These are phyloP conservation scores for Meira nashicola DNA, from an alignment of 1,284 basidiomycete species.

Conservation along the genomic window DNA sequence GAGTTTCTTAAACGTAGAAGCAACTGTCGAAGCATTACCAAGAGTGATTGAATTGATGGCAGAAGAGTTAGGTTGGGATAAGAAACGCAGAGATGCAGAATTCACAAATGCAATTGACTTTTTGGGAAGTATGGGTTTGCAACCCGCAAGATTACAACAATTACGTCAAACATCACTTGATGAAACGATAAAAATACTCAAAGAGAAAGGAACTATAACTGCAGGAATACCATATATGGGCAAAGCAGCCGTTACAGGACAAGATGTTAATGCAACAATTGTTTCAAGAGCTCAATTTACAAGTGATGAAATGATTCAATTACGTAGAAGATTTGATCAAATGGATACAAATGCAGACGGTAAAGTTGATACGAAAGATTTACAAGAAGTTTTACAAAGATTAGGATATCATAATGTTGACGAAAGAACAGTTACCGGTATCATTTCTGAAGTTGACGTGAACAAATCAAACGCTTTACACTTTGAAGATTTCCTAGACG, in stretches of 20 bases:
- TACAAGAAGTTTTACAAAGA: slow-evolving; percentile 36
- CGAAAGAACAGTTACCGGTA: slow-evolving; percentile 34
- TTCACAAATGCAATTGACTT: slow-evolving; percentile 45
- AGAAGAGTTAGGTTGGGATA: slow-evolving; percentile 74
- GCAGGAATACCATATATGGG: slow-evolving; percentile 18
- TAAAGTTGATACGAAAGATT: slow-evolving; percentile 40
- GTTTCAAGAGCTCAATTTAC: slow-evolving; percentile 34
- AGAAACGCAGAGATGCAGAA: slow-evolving; percentile 61
- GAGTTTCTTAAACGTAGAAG: slow-evolving; percentile 86
- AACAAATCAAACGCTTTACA: slow-evolving; percentile 38
- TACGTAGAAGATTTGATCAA: slow-evolving; percentile 35
- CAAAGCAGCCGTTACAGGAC: slow-evolving; percentile 22
- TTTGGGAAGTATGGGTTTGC: slow-evolving; percentile 55
- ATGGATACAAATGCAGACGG: slow-evolving; percentile 43
- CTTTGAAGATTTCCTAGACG: slow-evolving; percentile 46
- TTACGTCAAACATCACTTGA: slow-evolving; percentile 32
- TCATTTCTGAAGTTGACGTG: slow-evolving; percentile 42
- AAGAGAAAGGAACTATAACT: slow-evolving; percentile 14
- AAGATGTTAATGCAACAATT: slow-evolving; percentile 28
- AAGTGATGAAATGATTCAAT: slow-evolving; percentile 42
- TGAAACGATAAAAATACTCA: slow-evolving; percentile 30
- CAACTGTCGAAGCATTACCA: slow-evolving; percentile 77
- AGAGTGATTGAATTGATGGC: slow-evolving; percentile 87
- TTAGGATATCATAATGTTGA: slow-evolving; percentile 41
- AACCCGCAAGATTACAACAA: slow-evolving; percentile 32